These are phyloP conservation scores for Golubevia sp. DNA, from an alignment of 1,284 basidiomycete genomes.

Conservation along the genomic window DNA sequence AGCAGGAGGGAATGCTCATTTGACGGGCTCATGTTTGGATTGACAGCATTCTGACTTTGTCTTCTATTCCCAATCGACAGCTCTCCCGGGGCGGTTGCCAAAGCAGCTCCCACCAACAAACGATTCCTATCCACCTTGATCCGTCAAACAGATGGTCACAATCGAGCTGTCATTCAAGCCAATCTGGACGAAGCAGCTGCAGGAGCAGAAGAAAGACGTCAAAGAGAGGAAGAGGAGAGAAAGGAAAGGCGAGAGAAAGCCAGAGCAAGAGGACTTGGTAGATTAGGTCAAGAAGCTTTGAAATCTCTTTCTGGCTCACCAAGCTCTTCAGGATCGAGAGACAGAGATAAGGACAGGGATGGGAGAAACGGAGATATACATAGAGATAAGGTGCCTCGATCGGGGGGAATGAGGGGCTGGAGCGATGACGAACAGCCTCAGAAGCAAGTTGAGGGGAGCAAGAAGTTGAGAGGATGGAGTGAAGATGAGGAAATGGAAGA, in stretches of 20 bases:
- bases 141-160: slow-evolving; percentile 32
- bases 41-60: no score
- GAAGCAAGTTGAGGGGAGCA: not conserved
- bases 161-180: slow-evolving; percentile 12
- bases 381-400: no score
- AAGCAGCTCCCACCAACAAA: slow-evolving; percentile 24
- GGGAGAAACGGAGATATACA: no score
- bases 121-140: slow-evolving; percentile 26
- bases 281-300: no score
- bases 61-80: no score
- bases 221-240: not conserved
- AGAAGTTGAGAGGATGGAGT: slow-evolving; percentile 12
- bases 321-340: not conserved
- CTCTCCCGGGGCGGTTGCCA: no score
- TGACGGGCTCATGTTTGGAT: no score
- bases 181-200: slow-evolving; percentile 12
- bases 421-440: not conserved
- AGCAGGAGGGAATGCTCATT: no score
- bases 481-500: slow-evolving; percentile 1
- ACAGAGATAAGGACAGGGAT: not conserved
- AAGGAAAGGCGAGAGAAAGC: not conserved
- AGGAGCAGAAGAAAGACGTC: slow-evolving; percentile 1
- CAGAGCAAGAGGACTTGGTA: no score
- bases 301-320: not conserved
- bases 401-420: not conserved